Evolutionary conservation across 2,329 filamentous ascomycete species (phyloP).

Genomic region (Hansfordia pulvinata): DNA sequence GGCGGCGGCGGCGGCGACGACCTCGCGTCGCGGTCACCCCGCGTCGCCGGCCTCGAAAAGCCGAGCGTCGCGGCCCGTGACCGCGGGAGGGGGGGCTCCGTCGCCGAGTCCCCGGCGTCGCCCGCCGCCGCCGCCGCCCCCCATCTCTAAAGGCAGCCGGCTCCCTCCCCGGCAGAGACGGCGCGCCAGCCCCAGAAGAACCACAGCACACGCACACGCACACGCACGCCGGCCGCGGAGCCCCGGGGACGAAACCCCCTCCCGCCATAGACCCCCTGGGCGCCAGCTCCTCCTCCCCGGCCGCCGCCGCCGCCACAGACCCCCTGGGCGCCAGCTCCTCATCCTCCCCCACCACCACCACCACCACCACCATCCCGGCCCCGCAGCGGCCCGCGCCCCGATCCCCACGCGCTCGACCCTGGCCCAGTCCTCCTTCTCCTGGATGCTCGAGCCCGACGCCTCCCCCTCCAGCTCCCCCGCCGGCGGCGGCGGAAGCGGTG

Average conservation of each 20-base stretch:
- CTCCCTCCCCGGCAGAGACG: not conserved
- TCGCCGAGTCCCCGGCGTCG: too few relatives aligned
- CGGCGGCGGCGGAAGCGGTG: conserved; percentile 15
- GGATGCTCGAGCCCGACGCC: conserved; percentile 56
- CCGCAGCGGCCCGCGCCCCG: conserved; percentile 21
- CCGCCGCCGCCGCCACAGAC: too few relatives aligned
- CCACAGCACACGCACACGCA: too few relatives aligned
- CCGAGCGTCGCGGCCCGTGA: not conserved
- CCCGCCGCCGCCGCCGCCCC: not conserved
- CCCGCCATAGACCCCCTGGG: too few relatives aligned
- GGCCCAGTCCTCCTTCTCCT: conserved; percentile 64
- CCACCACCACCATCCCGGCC: conserved; percentile 10
- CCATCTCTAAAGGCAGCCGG: conserved; percentile 5
- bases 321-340: conserved; percentile 8
- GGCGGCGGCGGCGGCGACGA: not conserved
- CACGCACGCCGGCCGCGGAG: not conserved
- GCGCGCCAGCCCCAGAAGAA: not conserved
- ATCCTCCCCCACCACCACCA: conserved; percentile 7
- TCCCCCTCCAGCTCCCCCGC: conserved; percentile 10
- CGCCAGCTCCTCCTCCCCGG: too few relatives aligned
- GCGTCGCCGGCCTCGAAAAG: not conserved
- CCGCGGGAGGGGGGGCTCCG: too few relatives aligned
- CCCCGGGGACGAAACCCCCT: too few relatives aligned
- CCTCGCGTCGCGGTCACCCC: not conserved
- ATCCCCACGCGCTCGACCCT: conserved; percentile 51